Percentiles rank a stretch among this genome's conserved stretches.
Evolutionary conservation across 257 asterid genomes (phyloP).

Genomic region (Rauvolfia tetraphylla): DNA sequence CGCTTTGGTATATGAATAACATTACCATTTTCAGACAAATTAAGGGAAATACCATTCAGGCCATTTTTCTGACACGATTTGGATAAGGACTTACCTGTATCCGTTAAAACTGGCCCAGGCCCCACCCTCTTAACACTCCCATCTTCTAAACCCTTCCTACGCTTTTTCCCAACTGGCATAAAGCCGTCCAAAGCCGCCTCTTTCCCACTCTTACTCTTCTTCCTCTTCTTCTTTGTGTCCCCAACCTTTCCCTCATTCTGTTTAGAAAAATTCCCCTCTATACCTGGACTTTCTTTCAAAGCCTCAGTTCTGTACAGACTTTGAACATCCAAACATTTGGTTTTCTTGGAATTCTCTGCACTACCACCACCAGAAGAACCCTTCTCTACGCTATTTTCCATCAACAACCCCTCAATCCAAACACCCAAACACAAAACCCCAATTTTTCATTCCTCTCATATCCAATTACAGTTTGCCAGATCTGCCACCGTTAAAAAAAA

Average conservation of each 20-base stretch:
- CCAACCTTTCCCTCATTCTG: slow-evolving; percentile 32
- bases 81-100: slow-evolving; percentile 15
- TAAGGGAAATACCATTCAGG: slow-evolving; percentile 49
- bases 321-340: slow-evolving; percentile 81
- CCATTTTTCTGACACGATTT: slow-evolving; percentile 37
- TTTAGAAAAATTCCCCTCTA: slow-evolving; percentile 18
- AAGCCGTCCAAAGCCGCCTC: slow-evolving; percentile 51
- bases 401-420: slow-evolving; percentile 51
- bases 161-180: slow-evolving; percentile 52
- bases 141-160: slow-evolving; percentile 40
- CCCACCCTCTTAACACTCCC: slow-evolving; percentile 35
- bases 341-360: slow-evolving; percentile 58
- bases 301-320: slow-evolving; percentile 55
- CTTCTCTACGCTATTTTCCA: slow-evolving; percentile 68
- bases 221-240: slow-evolving; percentile 39
- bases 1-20: slow-evolving; percentile 71
- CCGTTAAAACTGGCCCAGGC: slow-evolving; percentile 23
- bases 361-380: slow-evolving; percentile 31
- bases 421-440: slow-evolving; percentile 25
- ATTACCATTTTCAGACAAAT: slow-evolving; percentile 53
- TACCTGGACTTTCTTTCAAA: slow-evolving; percentile 39
- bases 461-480: slow-evolving; percentile 46
- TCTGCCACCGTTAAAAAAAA: slow-evolving; percentile 50
- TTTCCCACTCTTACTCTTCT: slow-evolving; percentile 53
- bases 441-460: slow-evolving; percentile 35